These are phyloP conservation scores for Dalbergia cultrata DNA, from an alignment of 306 rosid species.

Conservation along the genomic window DNA sequence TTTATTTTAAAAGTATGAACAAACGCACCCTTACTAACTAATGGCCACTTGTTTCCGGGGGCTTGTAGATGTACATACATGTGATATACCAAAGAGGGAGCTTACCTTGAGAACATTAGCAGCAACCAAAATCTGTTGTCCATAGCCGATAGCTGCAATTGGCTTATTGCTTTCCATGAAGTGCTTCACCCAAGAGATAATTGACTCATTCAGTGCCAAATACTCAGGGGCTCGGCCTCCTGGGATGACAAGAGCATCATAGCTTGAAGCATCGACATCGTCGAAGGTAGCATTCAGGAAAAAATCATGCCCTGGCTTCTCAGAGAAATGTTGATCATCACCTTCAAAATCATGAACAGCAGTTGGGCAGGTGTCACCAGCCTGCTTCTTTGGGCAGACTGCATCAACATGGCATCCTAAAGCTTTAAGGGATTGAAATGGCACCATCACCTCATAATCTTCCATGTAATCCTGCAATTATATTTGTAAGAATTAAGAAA, in stretches of 20 bases:
- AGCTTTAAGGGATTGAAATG: slow-evolving; percentile 77
- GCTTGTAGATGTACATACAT: too few relatives aligned
- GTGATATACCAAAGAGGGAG: not conserved
- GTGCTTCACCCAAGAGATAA: slow-evolving; percentile 45
- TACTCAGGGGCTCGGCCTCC: slow-evolving; percentile 43
- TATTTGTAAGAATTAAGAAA: not conserved
- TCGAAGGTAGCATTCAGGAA: slow-evolving; percentile 60
- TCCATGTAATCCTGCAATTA: slow-evolving; percentile 76
- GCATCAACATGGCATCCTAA: slow-evolving; percentile 77
- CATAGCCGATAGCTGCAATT: slow-evolving; percentile 51
- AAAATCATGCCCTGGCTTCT: slow-evolving; percentile 74
- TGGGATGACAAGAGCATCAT: slow-evolving; percentile 52
- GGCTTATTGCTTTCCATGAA: slow-evolving; percentile 42
- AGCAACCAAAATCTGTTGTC: slow-evolving; percentile 74
- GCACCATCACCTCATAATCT: slow-evolving; percentile 69
- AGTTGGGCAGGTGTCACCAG: slow-evolving; percentile 69
- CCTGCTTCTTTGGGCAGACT: slow-evolving; percentile 72
- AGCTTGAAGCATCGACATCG: slow-evolving; percentile 58
- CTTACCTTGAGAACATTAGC: slow-evolving; percentile 75
- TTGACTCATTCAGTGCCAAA: slow-evolving; percentile 43
- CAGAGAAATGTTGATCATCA: slow-evolving; percentile 72
- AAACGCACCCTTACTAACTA: too few relatives aligned
- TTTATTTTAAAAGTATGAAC: too few relatives aligned
- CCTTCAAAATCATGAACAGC: slow-evolving; percentile 88
- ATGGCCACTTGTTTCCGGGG: too few relatives aligned